phyloP scores from a whole-genome alignment of 1,284 basidiomycete species.

The Leucocoprinus gongylophorus region DNA sequence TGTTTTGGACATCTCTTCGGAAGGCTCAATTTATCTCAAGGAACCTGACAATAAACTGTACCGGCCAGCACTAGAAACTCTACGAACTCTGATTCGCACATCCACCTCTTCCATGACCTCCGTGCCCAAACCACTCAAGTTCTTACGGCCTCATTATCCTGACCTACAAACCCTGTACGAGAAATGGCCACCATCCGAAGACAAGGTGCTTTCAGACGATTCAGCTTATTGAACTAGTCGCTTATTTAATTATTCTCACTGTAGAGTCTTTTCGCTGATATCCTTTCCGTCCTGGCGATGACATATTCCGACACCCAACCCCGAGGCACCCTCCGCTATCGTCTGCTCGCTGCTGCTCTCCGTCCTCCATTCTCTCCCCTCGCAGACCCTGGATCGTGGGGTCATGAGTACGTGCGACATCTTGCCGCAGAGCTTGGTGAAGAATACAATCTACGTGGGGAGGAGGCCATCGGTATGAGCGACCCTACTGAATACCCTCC shows the following conservation, averaged over 20 bases:
- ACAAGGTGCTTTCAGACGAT: conserved; percentile 51
- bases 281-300: conserved; percentile 99
- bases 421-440: conserved; percentile 95
- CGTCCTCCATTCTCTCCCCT: conserved; percentile 56
- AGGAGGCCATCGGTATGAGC: conserved; percentile 28
- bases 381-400: conserved; percentile 93
- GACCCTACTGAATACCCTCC: conserved; percentile 23
- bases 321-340: conserved; percentile 90
- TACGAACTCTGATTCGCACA: conserved; percentile 91
- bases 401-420: conserved; percentile 98
- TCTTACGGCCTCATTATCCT: conserved; percentile 92
- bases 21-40: conserved; percentile 35
- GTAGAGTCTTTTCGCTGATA: conserved; percentile 96
- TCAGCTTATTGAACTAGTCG: not conserved
- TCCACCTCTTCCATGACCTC: conserved; percentile 99
- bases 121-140: conserved; percentile 98
- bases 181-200: conserved; percentile 69
- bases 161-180: conserved; percentile 81
- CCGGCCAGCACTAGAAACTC: conserved; percentile 87
- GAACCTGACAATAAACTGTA: conserved; percentile 85
- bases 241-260: conserved; percentile 15
- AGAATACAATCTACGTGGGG: conserved; percentile 71
- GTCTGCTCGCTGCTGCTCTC: conserved; percentile 75
- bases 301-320: conserved; percentile 97
- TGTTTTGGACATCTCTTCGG: conserved; percentile 10